A percentile compares a stretch with the other conserved stretches of the same genome.
These are phyloP conservation scores for Lentinus tigrinus DNA, from an alignment of 768 basidiomycete species.

Conservation along the genomic window DNA sequence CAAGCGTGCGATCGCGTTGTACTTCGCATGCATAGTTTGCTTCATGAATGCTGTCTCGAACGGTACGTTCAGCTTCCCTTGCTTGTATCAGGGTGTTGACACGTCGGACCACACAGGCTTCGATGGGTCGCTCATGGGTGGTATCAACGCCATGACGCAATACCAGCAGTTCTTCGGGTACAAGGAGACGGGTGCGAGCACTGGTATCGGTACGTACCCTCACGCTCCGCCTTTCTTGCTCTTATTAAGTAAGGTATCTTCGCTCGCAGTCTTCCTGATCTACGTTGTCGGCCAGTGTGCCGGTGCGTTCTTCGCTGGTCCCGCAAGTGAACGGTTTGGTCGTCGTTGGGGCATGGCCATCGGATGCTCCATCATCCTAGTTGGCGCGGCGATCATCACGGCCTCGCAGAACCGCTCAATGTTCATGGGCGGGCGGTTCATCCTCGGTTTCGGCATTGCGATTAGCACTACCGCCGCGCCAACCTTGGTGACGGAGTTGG, in stretches of 20 bases:
- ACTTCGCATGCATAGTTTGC: background rate
- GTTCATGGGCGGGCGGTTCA: background rate
- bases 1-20: background rate
- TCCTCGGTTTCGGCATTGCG: background rate
- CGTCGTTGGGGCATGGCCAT: background rate
- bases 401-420: background rate
- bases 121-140: conserved; percentile 1
- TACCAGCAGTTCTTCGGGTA: background rate
- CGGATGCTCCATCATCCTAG: background rate
- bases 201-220: background rate
- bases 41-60: background rate
- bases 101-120: background rate
- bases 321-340: background rate
- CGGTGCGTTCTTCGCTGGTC: background rate
- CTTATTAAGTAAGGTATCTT: too few species aligned
- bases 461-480: conserved; percentile 3
- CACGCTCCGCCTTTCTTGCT: background rate
- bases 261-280: background rate
- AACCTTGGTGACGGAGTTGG: conserved; percentile 3
- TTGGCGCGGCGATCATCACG: background rate
- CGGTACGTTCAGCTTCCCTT: background rate
- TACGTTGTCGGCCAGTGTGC: background rate
- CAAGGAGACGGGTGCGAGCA: background rate
- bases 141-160: conserved; percentile 3
- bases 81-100: background rate